Percentiles rank a stretch among this genome's conserved stretches.
phyloP scores from a whole-genome alignment of 768 basidiomycete genomes.

The Termitomyces eurrhizus region DNA sequence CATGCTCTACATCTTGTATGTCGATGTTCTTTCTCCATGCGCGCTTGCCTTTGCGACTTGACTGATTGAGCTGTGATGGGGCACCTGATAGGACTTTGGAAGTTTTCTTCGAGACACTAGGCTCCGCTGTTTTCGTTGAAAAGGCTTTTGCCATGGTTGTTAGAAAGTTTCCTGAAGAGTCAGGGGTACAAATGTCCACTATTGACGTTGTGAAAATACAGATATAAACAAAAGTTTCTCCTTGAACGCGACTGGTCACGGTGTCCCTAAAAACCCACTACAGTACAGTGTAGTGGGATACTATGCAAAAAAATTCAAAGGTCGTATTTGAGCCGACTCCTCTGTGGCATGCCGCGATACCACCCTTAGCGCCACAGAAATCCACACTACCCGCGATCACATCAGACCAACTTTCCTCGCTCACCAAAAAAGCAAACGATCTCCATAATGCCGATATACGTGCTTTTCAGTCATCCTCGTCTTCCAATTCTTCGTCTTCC shows the following conservation, averaged over 20 bases:
- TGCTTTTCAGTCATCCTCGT: conserved; percentile 48
- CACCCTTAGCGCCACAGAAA: conserved; percentile 32
- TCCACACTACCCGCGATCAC: conserved; percentile 30
- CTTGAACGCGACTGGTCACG: neutral
- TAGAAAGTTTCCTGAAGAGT: neutral
- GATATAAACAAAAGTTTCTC: conserved; percentile 2
- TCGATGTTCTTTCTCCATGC: conserved; percentile 95
- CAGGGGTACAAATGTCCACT: neutral
- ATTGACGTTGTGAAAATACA: neutral
- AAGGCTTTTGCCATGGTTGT: conserved; percentile 11
- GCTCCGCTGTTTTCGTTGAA: neutral
- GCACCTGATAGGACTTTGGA: conserved; percentile 41
- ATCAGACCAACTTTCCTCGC: conserved; percentile 38
- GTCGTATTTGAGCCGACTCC: conserved; percentile 37
- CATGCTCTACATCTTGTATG: conserved; percentile 72
- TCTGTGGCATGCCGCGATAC: conserved; percentile 53
- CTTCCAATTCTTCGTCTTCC: conserved; percentile 59
- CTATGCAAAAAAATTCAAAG: conserved; percentile 5
- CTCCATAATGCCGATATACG: conserved; percentile 42
- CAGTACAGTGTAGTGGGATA: neutral
- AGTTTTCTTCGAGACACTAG: conserved; percentile 9
- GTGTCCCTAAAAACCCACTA: neutral
- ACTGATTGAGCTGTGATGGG: conserved; percentile 60
- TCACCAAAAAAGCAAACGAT: conserved; percentile 43
- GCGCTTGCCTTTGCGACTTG: conserved; percentile 85